Evolutionary conservation across 2,329 filamentous ascomycete species (phyloP), one percentile per base, ranked within the genome.

Genomic region (Neonectria magnoliae): DNA sequence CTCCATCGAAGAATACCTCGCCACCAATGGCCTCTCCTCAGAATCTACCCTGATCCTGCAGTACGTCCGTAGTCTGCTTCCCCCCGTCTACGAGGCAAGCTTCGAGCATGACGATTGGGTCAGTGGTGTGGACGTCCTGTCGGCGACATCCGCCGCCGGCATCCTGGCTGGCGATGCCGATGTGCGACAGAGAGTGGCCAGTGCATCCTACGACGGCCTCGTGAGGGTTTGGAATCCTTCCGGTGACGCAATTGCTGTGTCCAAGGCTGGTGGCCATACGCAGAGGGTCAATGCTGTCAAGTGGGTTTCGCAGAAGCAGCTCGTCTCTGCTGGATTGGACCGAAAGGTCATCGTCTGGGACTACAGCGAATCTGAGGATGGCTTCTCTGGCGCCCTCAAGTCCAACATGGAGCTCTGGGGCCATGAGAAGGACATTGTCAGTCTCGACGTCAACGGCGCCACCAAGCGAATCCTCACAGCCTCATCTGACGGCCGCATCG

Each of bases 41-140:
- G 96, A 99, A 83, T 92, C 91, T 5, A 95, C 91, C 4, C 82
- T 99, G 57, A 91, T 91, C 38, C 87, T 99, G 62, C 94, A 98
- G 83, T 99, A 98, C 80, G 93, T 98, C 38, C 91, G 94, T 73
- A 96, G 94, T 68, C 83, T 98, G 71, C 89, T 98, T 65, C 96
- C 96, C 8, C 96, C 96, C 18, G 85, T 92, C 38, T 95, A 96
- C 78, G 90, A 97, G 72, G 91, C 94, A 13, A 96, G 92, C 76
- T 99, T 97, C 78, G 91, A 98, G 82, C 95, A 99, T 78, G 94
- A 99, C 76, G 96, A 98, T 79, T 99, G 96, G 96, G 92, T 99
- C 53, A 93, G 93, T 77, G 88, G 88, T 27, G 89, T 98, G 27
- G 94, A 98, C 78, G 87, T 97, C 5, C 83, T 97, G 25, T 94